Evolutionary conservation across 2,329 filamentous ascomycete genomes (phyloP).

Genomic region (Hansfordia pulvinata): DNA sequence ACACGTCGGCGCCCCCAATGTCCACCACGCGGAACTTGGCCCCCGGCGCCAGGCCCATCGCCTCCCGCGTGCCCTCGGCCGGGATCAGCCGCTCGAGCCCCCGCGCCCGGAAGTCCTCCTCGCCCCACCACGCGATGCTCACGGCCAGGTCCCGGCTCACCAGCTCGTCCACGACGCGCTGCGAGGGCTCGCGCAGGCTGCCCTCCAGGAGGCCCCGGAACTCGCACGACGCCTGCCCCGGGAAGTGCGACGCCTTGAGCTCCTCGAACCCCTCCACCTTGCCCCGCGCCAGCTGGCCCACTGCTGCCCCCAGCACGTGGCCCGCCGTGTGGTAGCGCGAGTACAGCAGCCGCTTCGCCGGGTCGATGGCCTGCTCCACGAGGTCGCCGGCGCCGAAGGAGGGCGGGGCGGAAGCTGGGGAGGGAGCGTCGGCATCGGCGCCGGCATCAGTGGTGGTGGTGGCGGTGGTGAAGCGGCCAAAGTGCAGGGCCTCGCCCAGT

Average conservation of each 20-base stretch:
- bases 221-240: conserved; percentile 52
- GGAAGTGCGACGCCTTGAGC: conserved; percentile 59
- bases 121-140: conserved; percentile 54
- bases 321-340: conserved; percentile 62
- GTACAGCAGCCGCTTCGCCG: conserved; percentile 44
- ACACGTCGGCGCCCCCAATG: conserved; percentile 54
- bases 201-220: conserved; percentile 55
- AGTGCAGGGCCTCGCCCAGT: conserved; percentile 48
- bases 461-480: conserved; percentile 52
- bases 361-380: conserved; percentile 45
- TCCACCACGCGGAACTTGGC: conserved; percentile 54
- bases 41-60: conserved; percentile 22
- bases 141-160: conserved; percentile 42
- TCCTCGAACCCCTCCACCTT: conserved; percentile 44
- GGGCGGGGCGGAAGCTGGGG: too few relatives aligned
- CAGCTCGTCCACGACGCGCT: conserved; percentile 45
- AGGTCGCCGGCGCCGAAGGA: conserved; percentile 28
- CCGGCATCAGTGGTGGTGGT: too few relatives aligned
- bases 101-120: conserved; percentile 41
- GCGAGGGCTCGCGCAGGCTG: conserved; percentile 47
- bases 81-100: conserved; percentile 42
- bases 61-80: conserved; percentile 26
- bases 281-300: conserved; percentile 40
- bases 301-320: conserved; percentile 56
- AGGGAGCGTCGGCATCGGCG: conserved; percentile 4